These are phyloP conservation scores for Lolium rigidum DNA, from an alignment of 176 grass and related monocot species.

Conservation along the genomic window DNA sequence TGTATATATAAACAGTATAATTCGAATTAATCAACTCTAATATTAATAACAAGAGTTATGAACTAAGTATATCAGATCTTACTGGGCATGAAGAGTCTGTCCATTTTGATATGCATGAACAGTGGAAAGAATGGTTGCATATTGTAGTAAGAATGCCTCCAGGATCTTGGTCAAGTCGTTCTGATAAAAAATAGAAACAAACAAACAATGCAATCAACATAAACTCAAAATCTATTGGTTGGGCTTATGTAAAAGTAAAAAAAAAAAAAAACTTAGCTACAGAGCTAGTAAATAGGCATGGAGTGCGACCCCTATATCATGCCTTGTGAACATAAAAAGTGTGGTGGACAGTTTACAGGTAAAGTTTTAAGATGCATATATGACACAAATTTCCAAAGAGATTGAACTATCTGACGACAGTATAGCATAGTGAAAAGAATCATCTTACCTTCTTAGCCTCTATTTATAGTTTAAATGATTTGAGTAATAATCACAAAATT, in stretches of 20 bases:
- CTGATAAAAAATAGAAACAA: slow-evolving; percentile 42
- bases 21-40: background rate
- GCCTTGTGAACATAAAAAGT: background rate
- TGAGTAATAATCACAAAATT: slow-evolving; percentile 12
- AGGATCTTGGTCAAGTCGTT: slow-evolving; percentile 91
- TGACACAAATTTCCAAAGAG: background rate
- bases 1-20: slow-evolving; percentile 7
- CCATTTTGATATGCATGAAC: slow-evolving; percentile 98
- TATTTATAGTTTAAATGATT: background rate
- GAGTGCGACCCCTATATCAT: background rate
- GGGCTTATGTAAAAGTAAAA: slow-evolving; percentile 21
- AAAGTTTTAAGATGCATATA: slow-evolving; percentile 9
- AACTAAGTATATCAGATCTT: slow-evolving; percentile 41
- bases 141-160: slow-evolving; percentile 94
- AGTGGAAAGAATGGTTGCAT: slow-evolving; percentile 97
- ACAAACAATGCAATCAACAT: slow-evolving; percentile 21
- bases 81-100: slow-evolving; percentile 95
- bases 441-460: background rate
- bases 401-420: background rate
- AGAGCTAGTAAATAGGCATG: background rate
- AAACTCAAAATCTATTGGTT: slow-evolving; percentile 14
- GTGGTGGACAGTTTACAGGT: background rate
- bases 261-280: background rate
- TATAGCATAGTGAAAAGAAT: background rate
- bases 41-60: background rate